These are phyloP conservation scores for Baorangia bicolor DNA, from an alignment of 768 basidiomycete genomes.

Conservation along the genomic window DNA sequence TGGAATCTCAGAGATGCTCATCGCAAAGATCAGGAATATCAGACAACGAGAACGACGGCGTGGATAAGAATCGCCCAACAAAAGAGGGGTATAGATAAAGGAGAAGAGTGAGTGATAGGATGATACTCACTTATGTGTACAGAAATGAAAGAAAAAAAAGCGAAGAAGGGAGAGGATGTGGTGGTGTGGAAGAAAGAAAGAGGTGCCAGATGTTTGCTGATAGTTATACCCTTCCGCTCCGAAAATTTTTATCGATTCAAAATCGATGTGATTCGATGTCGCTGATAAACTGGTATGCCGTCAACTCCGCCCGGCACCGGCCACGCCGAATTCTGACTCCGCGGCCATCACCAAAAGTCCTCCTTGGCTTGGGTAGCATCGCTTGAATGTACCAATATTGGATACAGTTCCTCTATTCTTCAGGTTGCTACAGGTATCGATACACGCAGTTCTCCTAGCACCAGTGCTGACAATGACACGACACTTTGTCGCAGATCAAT, in stretches of 20 bases:
- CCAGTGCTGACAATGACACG: conserved; percentile 5
- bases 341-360: background rate
- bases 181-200: conserved; percentile 38
- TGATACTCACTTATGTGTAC: conserved; percentile 44
- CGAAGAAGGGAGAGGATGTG: conserved; percentile 32
- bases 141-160: conserved; percentile 37
- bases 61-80: conserved; percentile 15
- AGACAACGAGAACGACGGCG: background rate
- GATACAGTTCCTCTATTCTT: background rate
- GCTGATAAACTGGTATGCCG: conserved; percentile 48
- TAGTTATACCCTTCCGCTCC: conserved; percentile 56
- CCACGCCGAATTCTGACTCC: conserved; percentile 16
- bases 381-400: too few species aligned
- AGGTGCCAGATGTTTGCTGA: conserved; percentile 45
- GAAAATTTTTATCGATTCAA: conserved; percentile 66
- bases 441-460: conserved; percentile 10
- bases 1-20: conserved; percentile 7
- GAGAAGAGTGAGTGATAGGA: background rate
- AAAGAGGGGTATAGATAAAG: conserved; percentile 26
- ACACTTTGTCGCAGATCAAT: conserved; percentile 6
- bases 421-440: background rate
- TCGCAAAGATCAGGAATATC: conserved; percentile 26
- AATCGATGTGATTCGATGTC: conserved; percentile 55
- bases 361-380: too few species aligned
- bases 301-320: conserved; percentile 42